Conservation (phyloP, 139 green algal genomes). For the Spirogloea muscicola region DNA sequence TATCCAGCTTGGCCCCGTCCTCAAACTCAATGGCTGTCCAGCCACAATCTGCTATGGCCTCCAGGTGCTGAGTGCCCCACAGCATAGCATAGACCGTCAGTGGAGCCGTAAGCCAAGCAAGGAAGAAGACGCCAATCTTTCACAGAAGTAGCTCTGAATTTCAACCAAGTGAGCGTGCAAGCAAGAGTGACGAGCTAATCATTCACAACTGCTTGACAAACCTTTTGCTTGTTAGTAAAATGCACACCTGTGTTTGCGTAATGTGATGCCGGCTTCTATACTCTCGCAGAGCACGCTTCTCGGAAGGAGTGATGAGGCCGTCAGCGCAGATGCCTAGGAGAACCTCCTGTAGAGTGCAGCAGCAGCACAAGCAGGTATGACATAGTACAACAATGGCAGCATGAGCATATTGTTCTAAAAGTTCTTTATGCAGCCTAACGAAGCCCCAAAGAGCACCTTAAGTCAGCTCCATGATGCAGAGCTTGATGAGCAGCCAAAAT, state of each 20-base stretch:
- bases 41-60: background rate
- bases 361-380: too few relatives aligned
- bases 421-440: too few relatives aligned
- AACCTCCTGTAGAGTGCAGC: conserved; percentile 6
- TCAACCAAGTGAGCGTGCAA: background rate
- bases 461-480: too few relatives aligned
- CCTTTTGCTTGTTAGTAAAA: background rate
- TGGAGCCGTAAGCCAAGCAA: background rate
- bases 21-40: conserved; percentile 14
- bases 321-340: conserved; percentile 5
- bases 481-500: too few relatives aligned
- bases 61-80: conserved; percentile 14
- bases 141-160: background rate
- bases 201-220: background rate
- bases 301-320: conserved; percentile 3
- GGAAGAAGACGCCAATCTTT: background rate
- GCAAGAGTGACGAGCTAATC: background rate
- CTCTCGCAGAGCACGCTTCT: conserved; percentile 17
- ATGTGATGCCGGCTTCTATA: conserved; percentile 12
- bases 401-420: too few relatives aligned
- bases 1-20: conserved; percentile 13
- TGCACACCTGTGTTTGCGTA: background rate
- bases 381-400: too few relatives aligned
- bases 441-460: too few relatives aligned
- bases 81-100: background rate